Conservation (phyloP, 345 rosid genomes). For the sweet orange (Citrus sinensis) region DVS_A1.0 CM039168.1:1978501-1979000, state of each 20-base stretch:
- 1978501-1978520: conserved; percentile 40
- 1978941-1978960: conserved; percentile 33
- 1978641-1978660: conserved; percentile 51
- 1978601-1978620: conserved; percentile 39
- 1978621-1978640: conserved; percentile 33
- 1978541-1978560: conserved; percentile 46
- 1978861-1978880: conserved; percentile 34
- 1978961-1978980: conserved; percentile 33
- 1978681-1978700: conserved; percentile 27
- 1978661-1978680: conserved; percentile 29
- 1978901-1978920: conserved; percentile 56
- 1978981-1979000: conserved; percentile 24
- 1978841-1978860: conserved; percentile 35
- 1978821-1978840: conserved; percentile 39
- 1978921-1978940: conserved; percentile 39
- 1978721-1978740: not conserved
- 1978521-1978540: conserved; percentile 22
- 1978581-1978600: conserved; percentile 48
- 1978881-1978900: conserved; percentile 31
- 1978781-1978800: conserved; percentile 46
- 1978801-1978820: conserved; percentile 30
- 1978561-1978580: conserved; percentile 52
- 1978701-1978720: conserved; percentile 25
- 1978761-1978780: conserved; percentile 34
- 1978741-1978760: conserved; percentile 24